Conservation (phyloP, 2,329 filamentous ascomycete genomes). For the Aspergillus vadensis region DNA sequence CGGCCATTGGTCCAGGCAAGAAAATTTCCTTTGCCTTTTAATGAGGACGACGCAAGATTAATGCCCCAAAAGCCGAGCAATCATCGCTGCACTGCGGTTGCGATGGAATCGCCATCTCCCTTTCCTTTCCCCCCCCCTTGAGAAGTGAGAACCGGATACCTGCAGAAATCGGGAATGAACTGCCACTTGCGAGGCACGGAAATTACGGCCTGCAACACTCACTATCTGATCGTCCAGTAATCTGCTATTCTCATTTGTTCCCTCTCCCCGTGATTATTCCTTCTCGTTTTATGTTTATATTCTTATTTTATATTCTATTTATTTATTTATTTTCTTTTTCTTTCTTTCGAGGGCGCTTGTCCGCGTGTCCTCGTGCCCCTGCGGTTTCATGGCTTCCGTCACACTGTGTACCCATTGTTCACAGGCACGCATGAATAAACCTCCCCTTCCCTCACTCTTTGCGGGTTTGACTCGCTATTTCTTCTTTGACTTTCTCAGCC, state of each 20-base stretch:
- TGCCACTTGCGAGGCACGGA: slow-evolving; percentile 8
- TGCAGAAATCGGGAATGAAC: slow-evolving; percentile 22
- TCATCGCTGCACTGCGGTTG: slow-evolving; percentile 12
- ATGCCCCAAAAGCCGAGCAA: slow-evolving; percentile 15
- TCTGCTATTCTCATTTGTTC: neutral
- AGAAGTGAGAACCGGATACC: slow-evolving; percentile 24
- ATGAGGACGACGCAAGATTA: slow-evolving; percentile 7
- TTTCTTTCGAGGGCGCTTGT: no score
- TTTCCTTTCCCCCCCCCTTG: neutral
- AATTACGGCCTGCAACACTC: slow-evolving; percentile 11
- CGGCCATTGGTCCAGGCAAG: slow-evolving; percentile 16
- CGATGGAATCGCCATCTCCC: slow-evolving; percentile 11
- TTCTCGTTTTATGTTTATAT: neutral
- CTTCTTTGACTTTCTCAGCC: neutral
- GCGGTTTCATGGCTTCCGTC: neutral
- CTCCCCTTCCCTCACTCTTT: neutral
- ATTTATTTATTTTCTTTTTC: no score
- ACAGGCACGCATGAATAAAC: neutral
- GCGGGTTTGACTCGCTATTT: no score
- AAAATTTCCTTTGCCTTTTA: slow-evolving; percentile 5
- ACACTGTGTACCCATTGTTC: neutral
- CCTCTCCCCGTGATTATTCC: neutral
- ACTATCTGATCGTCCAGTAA: slow-evolving; percentile 18
- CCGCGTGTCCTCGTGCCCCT: neutral
- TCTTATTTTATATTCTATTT: neutral